Conservation (phyloP, 495 filamentous ascomycete species). For the Penicillium salamii region DNA sequence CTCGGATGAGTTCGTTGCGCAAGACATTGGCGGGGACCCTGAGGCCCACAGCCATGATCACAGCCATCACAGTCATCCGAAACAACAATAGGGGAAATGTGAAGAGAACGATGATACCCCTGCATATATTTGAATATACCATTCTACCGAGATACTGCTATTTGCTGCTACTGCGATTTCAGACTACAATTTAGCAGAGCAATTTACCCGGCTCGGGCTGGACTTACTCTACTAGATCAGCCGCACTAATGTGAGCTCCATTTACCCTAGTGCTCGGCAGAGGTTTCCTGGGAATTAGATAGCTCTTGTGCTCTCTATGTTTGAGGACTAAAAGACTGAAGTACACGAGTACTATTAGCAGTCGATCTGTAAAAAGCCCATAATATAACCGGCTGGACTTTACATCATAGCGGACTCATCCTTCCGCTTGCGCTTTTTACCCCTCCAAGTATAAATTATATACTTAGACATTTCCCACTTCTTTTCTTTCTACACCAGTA, state of each 20-base stretch:
- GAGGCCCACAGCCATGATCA: conserved; percentile 52
- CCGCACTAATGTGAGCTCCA: background rate
- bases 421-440: conserved; percentile 2
- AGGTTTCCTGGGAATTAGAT: background rate
- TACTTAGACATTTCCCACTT: background rate
- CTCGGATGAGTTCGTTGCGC: conserved; percentile 75
- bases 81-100: background rate
- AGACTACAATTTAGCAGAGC: conserved; percentile 11
- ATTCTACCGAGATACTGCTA: no score
- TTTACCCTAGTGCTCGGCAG: conserved; percentile 1
- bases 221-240: background rate
- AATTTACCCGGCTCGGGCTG: conserved; percentile 11
- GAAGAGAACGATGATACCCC: conserved; percentile 4
- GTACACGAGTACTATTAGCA: background rate
- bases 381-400: background rate
- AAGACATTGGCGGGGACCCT: conserved; percentile 61
- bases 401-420: conserved; percentile 4
- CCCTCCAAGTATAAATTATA: background rate
- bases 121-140: background rate
- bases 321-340: background rate
- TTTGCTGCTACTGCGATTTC: no score
- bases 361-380: background rate
- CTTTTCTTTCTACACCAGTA: background rate
- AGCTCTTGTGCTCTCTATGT: no score
- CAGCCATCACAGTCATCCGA: conserved; percentile 26